Percentiles rank a stretch among this genome's conserved stretches.
Evolutionary conservation across 2,329 filamentous ascomycete species (phyloP).

Genomic region (Chrysoporthe puriensis): DNA sequence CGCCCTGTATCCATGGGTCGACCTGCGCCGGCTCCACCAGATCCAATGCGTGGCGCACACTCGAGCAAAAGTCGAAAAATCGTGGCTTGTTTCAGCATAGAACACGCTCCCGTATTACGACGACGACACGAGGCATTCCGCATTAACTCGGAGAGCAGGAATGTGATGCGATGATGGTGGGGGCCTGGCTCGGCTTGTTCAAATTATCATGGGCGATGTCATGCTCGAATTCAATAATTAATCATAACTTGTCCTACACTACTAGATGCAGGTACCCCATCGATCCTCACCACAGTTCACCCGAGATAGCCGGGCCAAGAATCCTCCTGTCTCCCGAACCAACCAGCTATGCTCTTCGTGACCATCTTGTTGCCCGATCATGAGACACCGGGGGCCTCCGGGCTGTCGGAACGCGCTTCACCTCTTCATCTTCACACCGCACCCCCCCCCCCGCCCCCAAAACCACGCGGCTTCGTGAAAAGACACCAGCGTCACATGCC

Average conservation of each 20-base stretch:
- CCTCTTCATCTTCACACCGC: background rate
- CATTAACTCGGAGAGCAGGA: background rate
- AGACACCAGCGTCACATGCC: background rate
- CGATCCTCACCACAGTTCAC: background rate
- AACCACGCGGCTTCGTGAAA: background rate
- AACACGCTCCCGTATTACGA: background rate
- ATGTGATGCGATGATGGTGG: background rate
- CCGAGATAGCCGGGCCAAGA: background rate
- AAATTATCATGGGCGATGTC: background rate
- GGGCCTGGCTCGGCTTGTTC: background rate
- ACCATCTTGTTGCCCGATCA: background rate
- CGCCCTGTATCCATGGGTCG: background rate
- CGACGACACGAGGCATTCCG: background rate
- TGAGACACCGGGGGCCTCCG: background rate
- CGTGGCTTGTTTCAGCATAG: background rate
- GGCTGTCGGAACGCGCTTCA: background rate
- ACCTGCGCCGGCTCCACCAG: background rate
- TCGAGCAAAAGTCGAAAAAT: background rate
- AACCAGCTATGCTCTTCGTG: background rate
- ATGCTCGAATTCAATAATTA: background rate
- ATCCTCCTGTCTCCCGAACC: background rate
- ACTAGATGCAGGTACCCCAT: conserved; percentile 4
- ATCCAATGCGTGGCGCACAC: background rate
- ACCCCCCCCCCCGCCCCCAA: background rate
- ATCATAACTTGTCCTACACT: background rate